Evolutionary conservation across 2,329 filamentous ascomycete genomes (phyloP), one percentile per base, ranked within the genome.

Genomic region (Talaromyces rugulosus): DNA sequence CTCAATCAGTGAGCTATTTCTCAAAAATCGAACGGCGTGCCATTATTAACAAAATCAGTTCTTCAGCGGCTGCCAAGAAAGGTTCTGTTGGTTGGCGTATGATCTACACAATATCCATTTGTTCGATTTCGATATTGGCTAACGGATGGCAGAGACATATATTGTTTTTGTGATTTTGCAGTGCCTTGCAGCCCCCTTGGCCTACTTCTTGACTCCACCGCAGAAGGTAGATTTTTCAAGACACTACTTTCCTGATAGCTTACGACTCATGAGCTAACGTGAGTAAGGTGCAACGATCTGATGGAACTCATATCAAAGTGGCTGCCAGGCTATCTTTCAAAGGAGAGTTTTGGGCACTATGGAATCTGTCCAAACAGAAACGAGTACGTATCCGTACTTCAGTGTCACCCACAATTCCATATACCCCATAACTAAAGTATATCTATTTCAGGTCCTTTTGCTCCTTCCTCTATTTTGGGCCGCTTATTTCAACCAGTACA

Each of bases 401-500:
- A 47, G 16, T 16, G 34, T 16, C 4, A 36, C 34, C 7, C 14
- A 36, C 5, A 16, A 36, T 2, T 36, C 23, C 16, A 36, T 36
- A 6, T 36, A 16, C 6, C 16, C 34, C 6, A 14, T 36, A 16
- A 36, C 34, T 36, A 12, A 36, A 2, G 12, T 5, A 36, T 36
- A 36, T 6, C 14, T 16, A 36, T 16, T 16, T 5, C 9, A 47
- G 42, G 69, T 80, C 23, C 56, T 79, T 3, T 67, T 81, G 7
- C 67, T 81, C 1, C 66, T 80, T 3, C 78, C 78, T 1, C 66
- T 80, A 11, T 80, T 80, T 67, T 80, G 78, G 74, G 76, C 77
- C 0, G 74, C 75, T 0, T 79, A 78, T 62, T 80, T 80, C 66
- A 80, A 80, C 56, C 75, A 80, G 60, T 80, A 80, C 61, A 72